These are phyloP conservation scores for Candida anutae DNA, from an alignment of 1,139 yeast genomes.

Conservation along the genomic window DNA sequence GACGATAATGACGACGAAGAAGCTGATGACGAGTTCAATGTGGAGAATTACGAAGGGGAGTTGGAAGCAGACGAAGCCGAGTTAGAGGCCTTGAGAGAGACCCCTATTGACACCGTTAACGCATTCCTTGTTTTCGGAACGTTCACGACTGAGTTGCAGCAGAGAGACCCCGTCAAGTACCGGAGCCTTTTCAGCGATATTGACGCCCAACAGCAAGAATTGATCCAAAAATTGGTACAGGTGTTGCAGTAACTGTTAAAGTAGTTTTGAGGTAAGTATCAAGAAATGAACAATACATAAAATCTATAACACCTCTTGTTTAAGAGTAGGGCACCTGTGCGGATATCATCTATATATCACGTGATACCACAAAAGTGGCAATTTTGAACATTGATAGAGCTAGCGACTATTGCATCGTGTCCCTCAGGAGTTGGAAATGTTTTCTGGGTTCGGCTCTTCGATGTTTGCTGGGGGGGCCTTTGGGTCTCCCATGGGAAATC, in stretches of 20 bases:
- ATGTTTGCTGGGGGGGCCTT: constrained; percentile 32
- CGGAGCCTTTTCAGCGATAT: constrained; percentile 32
- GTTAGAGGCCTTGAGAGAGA: constrained; percentile 45
- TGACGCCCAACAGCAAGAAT: constrained; percentile 26
- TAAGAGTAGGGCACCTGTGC: too few relatives aligned
- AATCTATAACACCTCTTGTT: too few relatives aligned
- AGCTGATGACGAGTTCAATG: constrained; percentile 21
- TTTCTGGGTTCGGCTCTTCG: constrained; percentile 37
- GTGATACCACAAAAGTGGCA: too few relatives aligned
- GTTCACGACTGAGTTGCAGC: constrained; percentile 18
- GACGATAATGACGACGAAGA: constrained; percentile 21
- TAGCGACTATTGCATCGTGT: too few relatives aligned
- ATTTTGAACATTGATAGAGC: too few relatives aligned
- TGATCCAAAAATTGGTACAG: constrained; percentile 20
- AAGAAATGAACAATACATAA: too few relatives aligned
- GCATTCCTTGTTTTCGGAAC: constrained; percentile 38
- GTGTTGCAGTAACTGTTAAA: constrained; percentile 4
- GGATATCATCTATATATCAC: too few relatives aligned
- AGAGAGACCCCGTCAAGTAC: constrained; percentile 24
- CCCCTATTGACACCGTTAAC: constrained; percentile 44
- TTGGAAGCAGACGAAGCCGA: constrained; percentile 46
- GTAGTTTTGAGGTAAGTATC: too few relatives aligned
- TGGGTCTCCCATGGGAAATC: constrained; percentile 22
- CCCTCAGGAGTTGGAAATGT: too few relatives aligned
- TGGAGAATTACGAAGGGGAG: constrained; percentile 29